Base-by-base conservation (phyloP, 2,329 filamentous ascomycete species). In the Rutstroemia sp. region DNA sequence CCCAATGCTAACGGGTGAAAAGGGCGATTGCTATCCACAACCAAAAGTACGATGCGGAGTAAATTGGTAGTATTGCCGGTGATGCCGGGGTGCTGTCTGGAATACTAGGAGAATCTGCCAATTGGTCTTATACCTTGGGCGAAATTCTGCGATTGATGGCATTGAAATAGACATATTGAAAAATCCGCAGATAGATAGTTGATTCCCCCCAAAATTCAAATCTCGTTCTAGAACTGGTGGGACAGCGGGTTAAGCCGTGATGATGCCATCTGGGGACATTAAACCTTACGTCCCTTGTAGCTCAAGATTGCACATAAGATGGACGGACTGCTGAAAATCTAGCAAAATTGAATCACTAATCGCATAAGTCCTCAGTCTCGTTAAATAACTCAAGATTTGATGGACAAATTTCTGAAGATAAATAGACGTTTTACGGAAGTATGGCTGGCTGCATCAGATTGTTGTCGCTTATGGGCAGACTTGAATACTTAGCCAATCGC, bases 21-120 rank as follows among this genome's bases (percentile, higher is more conserved):
- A 89, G 88, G 73, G 87, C 89, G 60, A 92, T 94, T 70, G 70
- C 84, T 56, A 88, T 80, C 48, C 89, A 92, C 74, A 76, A 86
- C 71, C 80, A 81, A 64, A 91, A 90, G 75, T 92, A 92, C 69
- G 75, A 85, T 16, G 68, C 71, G 16, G 60, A 53, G 39, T 17
- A 48, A 57, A 64, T 48, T 62, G 48, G 48, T 30, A 30, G 27
- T 40, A 38, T 44, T 45, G 25, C n/a, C 23, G 10, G 7, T 19
- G 42, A 21, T 21, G 19, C 42, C 10, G 1, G 19, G 42, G 10
- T 21, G 19, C 42, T 19, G 3, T 45, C 19, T 4, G 17, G 42
- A 45, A 45, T 19, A 45, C 19, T 12, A 47, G 45, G 19, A 16
- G 12, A 25, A 48, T 10, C 34, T 19, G 16, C 3, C 30, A 17